These are phyloP conservation scores for Seiridium unicorne DNA, from an alignment of 2,329 filamentous ascomycete genomes.

Conservation along the genomic window DNA sequence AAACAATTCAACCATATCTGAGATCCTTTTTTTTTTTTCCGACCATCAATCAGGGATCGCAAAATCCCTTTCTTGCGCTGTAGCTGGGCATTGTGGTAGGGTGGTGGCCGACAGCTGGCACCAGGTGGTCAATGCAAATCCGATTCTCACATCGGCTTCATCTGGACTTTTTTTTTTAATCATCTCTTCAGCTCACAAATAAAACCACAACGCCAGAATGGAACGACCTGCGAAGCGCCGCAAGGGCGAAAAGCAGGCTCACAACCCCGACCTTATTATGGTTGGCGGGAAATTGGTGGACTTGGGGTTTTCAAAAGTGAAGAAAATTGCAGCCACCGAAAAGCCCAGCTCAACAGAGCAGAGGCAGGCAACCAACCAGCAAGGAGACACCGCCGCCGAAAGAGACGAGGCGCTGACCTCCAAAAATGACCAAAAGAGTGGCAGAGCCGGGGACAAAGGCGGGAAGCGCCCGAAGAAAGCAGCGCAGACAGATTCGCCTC, in stretches of 20 bases:
- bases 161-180: neutral
- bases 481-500: slow-evolving; percentile 9
- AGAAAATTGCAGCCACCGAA: neutral
- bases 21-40: no score
- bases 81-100: no score
- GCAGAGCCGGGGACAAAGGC: neutral
- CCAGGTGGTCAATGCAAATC: neutral
- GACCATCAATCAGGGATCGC: no score
- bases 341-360: neutral
- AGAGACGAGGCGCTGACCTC: neutral
- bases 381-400: neutral
- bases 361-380: neutral
- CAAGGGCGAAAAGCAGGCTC: slow-evolving; percentile 6
- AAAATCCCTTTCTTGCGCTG: no score
- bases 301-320: slow-evolving; percentile 8
- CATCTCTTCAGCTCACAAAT: neutral
- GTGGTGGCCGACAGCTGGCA: neutral
- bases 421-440: neutral
- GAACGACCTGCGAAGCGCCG: slow-evolving; percentile 10
- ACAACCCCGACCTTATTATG: slow-evolving; percentile 1
- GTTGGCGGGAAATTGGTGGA: slow-evolving; percentile 10
- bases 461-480: neutral
- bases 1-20: no score
- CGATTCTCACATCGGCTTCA: neutral
- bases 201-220: neutral